Conservation (phyloP, 2,329 filamentous ascomycete genomes). For the Rutstroemia sp. region DNA sequence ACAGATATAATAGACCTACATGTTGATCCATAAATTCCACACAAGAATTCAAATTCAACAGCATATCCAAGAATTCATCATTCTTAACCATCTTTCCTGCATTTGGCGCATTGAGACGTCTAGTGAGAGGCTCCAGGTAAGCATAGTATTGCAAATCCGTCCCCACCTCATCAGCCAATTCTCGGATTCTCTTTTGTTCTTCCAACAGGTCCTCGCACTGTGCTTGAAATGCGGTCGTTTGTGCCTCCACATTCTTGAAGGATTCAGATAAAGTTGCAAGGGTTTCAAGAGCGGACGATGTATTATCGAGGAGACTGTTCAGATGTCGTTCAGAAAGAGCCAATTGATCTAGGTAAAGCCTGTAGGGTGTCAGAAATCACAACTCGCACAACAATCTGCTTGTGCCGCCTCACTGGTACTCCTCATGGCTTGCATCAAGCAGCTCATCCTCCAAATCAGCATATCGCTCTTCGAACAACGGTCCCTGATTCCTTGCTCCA, state of each 20-base stretch:
- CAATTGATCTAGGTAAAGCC: conserved; percentile 74
- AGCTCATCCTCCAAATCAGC: conserved; percentile 56
- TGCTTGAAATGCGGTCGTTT: conserved; percentile 87
- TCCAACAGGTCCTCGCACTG: conserved; percentile 83
- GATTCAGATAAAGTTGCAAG: conserved; percentile 75
- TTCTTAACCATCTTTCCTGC: conserved; percentile 79
- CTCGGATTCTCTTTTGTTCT: conserved; percentile 73
- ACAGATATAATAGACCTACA: conserved; percentile 40
- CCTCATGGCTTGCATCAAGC: conserved; percentile 73
- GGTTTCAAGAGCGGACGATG: conserved; percentile 66
- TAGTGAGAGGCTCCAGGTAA: conserved; percentile 84
- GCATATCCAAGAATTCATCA: conserved; percentile 79
- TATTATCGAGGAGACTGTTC: conserved; percentile 68
- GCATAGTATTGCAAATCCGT: conserved; percentile 92
- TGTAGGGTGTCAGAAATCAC: conserved; percentile 30
- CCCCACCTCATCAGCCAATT: conserved; percentile 75
- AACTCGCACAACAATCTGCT: neutral
- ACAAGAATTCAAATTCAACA: conserved; percentile 81
- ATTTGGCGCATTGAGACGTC: conserved; percentile 84
- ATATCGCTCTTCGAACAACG: conserved; percentile 50
- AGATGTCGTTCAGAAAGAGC: conserved; percentile 76
- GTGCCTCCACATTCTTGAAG: conserved; percentile 78
- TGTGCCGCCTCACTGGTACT: conserved; percentile 59
- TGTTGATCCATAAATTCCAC: conserved; percentile 88
- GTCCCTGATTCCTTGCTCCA: conserved; percentile 37